Conservation (phyloP, 768 basidiomycete genomes). For the Amanita molliuscula region DNA sequence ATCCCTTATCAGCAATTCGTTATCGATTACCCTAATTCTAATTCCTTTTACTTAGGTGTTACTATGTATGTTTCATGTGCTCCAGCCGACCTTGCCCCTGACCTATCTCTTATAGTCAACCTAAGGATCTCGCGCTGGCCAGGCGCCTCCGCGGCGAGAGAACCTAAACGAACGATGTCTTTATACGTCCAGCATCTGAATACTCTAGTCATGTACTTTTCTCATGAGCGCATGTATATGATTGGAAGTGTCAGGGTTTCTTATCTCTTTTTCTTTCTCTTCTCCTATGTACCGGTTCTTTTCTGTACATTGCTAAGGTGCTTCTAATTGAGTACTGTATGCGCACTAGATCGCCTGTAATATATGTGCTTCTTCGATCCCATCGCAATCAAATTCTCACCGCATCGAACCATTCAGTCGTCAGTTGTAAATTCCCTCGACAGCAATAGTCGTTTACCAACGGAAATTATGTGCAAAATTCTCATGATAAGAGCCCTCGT, state of each 20-base stretch:
- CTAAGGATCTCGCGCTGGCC: conserved; percentile 83
- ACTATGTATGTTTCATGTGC: conserved; percentile 36
- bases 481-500: too few species aligned
- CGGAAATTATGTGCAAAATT: too few species aligned
- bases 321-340: not conserved
- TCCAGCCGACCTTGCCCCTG: conserved; percentile 5
- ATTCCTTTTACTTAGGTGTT: conserved; percentile 25
- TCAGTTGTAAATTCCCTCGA: too few species aligned
- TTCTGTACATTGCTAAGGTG: conserved; percentile 2
- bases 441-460: too few species aligned
- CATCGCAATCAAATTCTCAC: too few species aligned
- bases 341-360: not conserved
- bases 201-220: not conserved
- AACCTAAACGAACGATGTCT: conserved; percentile 33
- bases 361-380: too few species aligned
- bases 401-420: too few species aligned
- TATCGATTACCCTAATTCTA: not conserved
- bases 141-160: conserved; percentile 82
- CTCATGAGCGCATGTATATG: not conserved
- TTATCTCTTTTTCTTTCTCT: not conserved
- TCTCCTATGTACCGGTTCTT: not conserved
- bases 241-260: not conserved
- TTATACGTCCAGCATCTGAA: not conserved
- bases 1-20: not conserved
- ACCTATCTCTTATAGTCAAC: conserved; percentile 42